These are phyloP conservation scores for Backusella parvicylindrica DNA, from an alignment of 192 early-diverging fungal genomes.

Conservation along the genomic window DNA sequence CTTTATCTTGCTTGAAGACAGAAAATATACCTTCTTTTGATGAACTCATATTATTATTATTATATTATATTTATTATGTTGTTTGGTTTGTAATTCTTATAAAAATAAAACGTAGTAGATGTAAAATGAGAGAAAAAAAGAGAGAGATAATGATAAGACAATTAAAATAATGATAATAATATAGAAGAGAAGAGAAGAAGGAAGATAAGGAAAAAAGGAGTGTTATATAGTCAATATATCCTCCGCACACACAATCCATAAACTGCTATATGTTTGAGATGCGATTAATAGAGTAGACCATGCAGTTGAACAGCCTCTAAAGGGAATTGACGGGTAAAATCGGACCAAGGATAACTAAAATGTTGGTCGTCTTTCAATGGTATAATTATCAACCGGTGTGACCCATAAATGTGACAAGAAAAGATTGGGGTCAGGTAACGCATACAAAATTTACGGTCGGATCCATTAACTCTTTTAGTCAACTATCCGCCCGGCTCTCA, in stretches of 20 bases:
- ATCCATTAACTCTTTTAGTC: slow-evolving; percentile 1
- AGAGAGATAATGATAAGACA: background rate
- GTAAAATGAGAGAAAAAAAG: background rate
- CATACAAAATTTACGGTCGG: background rate
- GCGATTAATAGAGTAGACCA: background rate
- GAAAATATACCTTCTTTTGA: slow-evolving; percentile 19
- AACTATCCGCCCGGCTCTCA: background rate
- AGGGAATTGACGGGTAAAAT: slow-evolving; percentile 15
- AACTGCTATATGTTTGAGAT: slow-evolving; percentile 5
- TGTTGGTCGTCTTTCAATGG: background rate
- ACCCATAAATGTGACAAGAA: background rate
- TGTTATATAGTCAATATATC: slow-evolving; percentile 1
- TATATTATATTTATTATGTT: background rate
- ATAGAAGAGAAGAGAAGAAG: background rate
- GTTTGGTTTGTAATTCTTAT: background rate
- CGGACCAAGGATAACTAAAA: slow-evolving; percentile 11
- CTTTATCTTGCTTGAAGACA: slow-evolving; percentile 19
- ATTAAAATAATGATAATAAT: background rate
- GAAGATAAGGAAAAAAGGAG: slow-evolving; percentile 6
- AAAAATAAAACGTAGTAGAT: background rate
- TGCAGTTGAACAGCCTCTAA: slow-evolving; percentile 4
- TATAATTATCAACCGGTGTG: slow-evolving; percentile 6
- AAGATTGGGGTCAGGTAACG: background rate
- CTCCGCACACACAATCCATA: slow-evolving; percentile 3
- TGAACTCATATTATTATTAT: background rate